phyloP scores from a whole-genome alignment of 306 rosid species.

The Inga oerstediana region DNA sequence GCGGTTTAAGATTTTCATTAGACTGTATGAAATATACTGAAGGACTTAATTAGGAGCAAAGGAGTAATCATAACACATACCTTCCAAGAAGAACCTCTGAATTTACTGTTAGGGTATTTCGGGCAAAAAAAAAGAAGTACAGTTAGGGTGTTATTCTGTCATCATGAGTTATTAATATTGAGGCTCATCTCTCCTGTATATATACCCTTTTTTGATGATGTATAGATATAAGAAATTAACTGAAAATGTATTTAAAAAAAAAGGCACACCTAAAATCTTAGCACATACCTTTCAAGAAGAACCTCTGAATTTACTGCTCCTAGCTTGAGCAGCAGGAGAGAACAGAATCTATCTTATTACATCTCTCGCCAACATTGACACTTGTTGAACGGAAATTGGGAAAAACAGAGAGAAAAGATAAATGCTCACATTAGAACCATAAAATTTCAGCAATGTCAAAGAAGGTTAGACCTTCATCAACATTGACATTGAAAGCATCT shows the following conservation, averaged over 20 bases:
- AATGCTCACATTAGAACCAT: conserved; percentile 75
- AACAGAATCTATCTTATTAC: neutral
- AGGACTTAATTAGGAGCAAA: no score
- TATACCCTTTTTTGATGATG: no score
- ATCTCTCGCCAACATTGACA: conserved; percentile 6
- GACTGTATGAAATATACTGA: no score
- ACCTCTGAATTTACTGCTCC: conserved; percentile 87
- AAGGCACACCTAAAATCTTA: neutral
- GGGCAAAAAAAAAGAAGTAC: no score
- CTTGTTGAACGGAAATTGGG: conserved; percentile 18
- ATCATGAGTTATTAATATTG: no score
- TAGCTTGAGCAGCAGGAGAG: conserved; percentile 43
- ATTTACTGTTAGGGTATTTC: no score
- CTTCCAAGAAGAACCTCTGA: no score
- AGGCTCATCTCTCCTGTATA: no score
- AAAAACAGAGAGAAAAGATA: neutral
- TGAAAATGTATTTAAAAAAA: conserved; percentile 5
- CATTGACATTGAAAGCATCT: conserved; percentile 71
- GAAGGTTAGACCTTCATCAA: conserved; percentile 77
- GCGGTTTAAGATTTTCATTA: no score
- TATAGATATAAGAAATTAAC: no score
- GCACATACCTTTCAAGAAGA: conserved; percentile 81
- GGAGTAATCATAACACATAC: no score
- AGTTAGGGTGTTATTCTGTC: no score
- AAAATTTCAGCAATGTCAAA: conserved; percentile 96